Conservation (phyloP, 2,329 filamentous ascomycete genomes). For the Tolypocladium ophioglossoides region DNA sequence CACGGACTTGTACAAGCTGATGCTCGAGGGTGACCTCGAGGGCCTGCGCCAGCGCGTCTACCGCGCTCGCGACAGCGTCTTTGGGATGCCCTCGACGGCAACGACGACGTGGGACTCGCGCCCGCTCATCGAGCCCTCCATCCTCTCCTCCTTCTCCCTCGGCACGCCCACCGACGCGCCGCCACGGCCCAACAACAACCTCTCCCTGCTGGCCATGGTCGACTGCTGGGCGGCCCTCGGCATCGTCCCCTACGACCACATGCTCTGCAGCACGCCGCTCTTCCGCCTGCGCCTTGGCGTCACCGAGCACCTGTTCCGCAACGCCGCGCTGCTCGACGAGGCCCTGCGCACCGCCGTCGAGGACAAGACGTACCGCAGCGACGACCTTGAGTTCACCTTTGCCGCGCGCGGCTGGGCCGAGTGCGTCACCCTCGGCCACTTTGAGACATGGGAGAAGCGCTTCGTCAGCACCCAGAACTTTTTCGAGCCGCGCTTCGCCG, state of each 20-base stretch:
- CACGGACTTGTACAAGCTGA: constrained; percentile 91
- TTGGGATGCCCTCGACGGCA: constrained; percentile 50
- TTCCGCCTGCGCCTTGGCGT: constrained; percentile 96
- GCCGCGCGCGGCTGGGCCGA: constrained; percentile 94
- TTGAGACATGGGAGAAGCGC: constrained; percentile 83
- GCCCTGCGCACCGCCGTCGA: constrained; percentile 77
- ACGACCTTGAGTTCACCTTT: constrained; percentile 96
- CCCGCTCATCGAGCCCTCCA: constrained; percentile 66
- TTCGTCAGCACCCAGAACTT: constrained; percentile 86
- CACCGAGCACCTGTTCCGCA: constrained; percentile 92
- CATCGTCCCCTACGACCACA: constrained; percentile 96
- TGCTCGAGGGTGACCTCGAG: constrained; percentile 73
- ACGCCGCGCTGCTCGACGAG: constrained; percentile 69
- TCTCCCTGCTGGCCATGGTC: constrained; percentile 89
- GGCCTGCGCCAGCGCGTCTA: constrained; percentile 66
- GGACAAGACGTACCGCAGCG: constrained; percentile 85
- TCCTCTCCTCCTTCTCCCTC: constrained; percentile 83
- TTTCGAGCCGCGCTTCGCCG: constrained; percentile 81
- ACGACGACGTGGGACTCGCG: constrained; percentile 43
- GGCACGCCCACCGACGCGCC: constrained; percentile 52
- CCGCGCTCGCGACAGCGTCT: constrained; percentile 56
- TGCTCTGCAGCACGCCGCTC: constrained; percentile 97
- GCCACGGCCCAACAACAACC: constrained; percentile 76
- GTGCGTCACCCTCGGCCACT: constrained; percentile 82
- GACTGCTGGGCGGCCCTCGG: constrained; percentile 94